Percentiles rank a stretch among this genome's conserved stretches.
Conservation (phyloP, 805 yeast genomes). For the Danielia oregonensis region DNA sequence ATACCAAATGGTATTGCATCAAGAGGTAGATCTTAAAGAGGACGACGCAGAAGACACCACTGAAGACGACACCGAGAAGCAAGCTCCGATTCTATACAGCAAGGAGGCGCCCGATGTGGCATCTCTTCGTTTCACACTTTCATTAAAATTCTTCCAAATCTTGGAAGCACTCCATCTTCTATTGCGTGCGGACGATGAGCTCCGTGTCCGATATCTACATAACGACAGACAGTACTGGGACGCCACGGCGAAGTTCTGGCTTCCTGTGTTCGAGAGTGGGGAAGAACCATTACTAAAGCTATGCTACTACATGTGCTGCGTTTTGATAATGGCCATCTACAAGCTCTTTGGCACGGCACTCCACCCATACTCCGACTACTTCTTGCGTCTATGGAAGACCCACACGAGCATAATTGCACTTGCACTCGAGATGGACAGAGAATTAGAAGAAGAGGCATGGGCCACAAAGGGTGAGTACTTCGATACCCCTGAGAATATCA, state of each 20-base stretch:
- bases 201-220: constrained; percentile 34
- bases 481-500: constrained; percentile 32
- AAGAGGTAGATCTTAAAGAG: constrained; percentile 3
- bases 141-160: constrained; percentile 34
- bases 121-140: constrained; percentile 31
- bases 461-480: constrained; percentile 17
- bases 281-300: constrained; percentile 23
- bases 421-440: constrained; percentile 52
- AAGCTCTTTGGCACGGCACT: constrained; percentile 34
- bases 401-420: constrained; percentile 56
- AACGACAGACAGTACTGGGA: constrained; percentile 33
- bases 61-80: constrained; percentile 5
- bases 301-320: constrained; percentile 29
- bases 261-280: constrained; percentile 14
- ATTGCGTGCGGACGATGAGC: constrained; percentile 43
- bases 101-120: constrained; percentile 16
- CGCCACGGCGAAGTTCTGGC: constrained; percentile 25
- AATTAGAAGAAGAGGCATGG: constrained; percentile 29
- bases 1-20: constrained; percentile 16
- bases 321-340: constrained; percentile 28
- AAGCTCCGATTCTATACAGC: background rate
- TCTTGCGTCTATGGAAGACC: constrained; percentile 62
- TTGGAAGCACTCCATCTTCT: constrained; percentile 32
- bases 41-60: constrained; percentile 1
- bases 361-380: constrained; percentile 60